Base-by-base conservation (phyloP, 106 monocot species). In the Chionographis japonica region DNA sequence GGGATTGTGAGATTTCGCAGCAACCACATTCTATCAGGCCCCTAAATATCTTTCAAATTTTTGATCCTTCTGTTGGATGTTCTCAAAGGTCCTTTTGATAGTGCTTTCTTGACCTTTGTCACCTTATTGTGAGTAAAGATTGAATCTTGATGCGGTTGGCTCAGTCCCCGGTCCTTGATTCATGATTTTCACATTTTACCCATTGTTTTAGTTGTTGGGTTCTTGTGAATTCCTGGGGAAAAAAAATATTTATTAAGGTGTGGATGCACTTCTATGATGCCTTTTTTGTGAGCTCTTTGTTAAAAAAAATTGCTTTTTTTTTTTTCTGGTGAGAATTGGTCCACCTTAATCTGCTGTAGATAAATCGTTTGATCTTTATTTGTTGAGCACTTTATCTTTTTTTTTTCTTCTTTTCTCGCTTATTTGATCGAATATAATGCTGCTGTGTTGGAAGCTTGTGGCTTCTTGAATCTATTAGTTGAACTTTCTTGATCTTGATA, bases 91-190 rank as follows among this genome's bases (percentile, higher is more conserved):
- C 60, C 27, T 60, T 35, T 60, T 36, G 13, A 12, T 1, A 10
- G 27, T 60, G 27, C 37, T 60, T 18, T 52, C 52, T 50, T 66
- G 35, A 20, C 9, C 12, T 52, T 51, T 50, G 15, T 66, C 17
- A 4, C 14, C 12, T 20, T 13, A n/a, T 36, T 3, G 12, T 68
- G 54, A 1, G 18, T 27, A 68, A 55, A 68, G 68, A 18, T 55
- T 68, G 53, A 9, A 68, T 68, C 16, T 55, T 55, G 55, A 55
- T 54, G 68, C 7, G 68, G 53, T 9, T 68, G 17, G 40, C 12
- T 7, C 40, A 37, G n/a, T 37, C 40, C 40, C 9, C 3, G 6
- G 54, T 46, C 27, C 27, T 1, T 46, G 46, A 46, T 46, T 46
- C 46, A 46, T 46, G 46, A 10, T 46, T 46, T 46, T 46, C 46